Conservation (phyloP, 1,139 yeast genomes). For the Debaryomyces coudertii region DNA sequence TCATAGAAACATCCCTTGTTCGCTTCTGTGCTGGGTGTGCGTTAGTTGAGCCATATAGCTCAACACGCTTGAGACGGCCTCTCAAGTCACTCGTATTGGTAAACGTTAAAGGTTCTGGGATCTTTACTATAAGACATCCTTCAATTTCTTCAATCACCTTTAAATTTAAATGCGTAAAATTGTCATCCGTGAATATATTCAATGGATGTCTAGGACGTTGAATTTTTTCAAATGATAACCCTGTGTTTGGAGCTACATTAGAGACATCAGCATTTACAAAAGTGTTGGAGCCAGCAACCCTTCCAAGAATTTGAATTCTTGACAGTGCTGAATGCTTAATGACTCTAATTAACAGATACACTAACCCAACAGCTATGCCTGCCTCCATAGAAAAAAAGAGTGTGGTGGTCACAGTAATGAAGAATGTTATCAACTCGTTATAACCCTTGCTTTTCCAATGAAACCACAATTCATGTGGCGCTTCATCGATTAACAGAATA, state of each 20-base stretch:
- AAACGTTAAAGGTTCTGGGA: constrained; percentile 92
- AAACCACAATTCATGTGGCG: constrained; percentile 77
- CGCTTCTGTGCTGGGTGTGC: constrained; percentile 83
- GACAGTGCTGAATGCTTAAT: constrained; percentile 85
- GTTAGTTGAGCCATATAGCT: constrained; percentile 78
- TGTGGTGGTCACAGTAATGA: constrained; percentile 71
- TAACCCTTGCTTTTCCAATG: constrained; percentile 77
- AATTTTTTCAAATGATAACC: not conserved
- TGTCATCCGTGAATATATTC: constrained; percentile 40
- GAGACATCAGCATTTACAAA: constrained; percentile 76
- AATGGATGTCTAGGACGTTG: constrained; percentile 18
- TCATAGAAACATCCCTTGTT: constrained; percentile 54
- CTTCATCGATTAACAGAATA: constrained; percentile 76
- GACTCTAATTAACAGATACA: constrained; percentile 77
- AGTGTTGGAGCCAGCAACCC: constrained; percentile 74
- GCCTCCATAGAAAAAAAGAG: constrained; percentile 83
- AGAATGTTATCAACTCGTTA: constrained; percentile 74
- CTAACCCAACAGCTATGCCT: constrained; percentile 85
- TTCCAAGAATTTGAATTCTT: constrained; percentile 84
- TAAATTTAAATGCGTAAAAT: constrained; percentile 41
- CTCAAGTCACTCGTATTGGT: constrained; percentile 87
- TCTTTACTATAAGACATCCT: constrained; percentile 82
- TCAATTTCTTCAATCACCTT: constrained; percentile 69
- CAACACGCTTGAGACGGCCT: constrained; percentile 73
- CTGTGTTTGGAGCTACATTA: constrained; percentile 8